Evolutionary conservation across 352 stramenopile genomes (phyloP), one percentile per base, ranked within the genome.

Genomic region (Globisporangium carolinianum): DNA sequence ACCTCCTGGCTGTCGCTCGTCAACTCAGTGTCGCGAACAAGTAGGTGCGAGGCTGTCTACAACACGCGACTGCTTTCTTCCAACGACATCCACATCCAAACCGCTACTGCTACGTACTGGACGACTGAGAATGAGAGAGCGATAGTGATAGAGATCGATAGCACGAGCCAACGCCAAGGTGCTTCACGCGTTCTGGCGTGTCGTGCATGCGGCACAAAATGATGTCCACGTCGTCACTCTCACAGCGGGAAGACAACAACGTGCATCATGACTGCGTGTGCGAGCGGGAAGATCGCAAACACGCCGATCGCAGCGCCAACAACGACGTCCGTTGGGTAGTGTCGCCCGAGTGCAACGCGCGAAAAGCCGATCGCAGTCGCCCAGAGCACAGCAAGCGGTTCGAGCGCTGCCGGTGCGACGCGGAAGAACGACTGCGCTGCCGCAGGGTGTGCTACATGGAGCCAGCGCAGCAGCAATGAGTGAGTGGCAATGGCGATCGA

Each of bases 271-370:
- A 74, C 32, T 4, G 53, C 50, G 5, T 62, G 67, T 43, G 79
- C 76, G 35, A 84, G 63, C n/a, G 79, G 79, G 61, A 75, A 89
- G 51, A 86, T 68, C 5, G 79, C 56, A 41, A 86, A 71, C 53
- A 72, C 73, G 14, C 84, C 84, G 48, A 94, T 87, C 15, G 79
- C 46, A 10, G 74, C 67, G 2, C 84, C 84, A 2, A 73, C 75
- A 4, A 91, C 47, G 12, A 94, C 75, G 58, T 94, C 84, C 18
- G 79, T 89, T 18, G 80, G 82, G 68, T 92, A 94, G 71, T 94
- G 84, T 24, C 84, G 84, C 15, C 84, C 84, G 12, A 94, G 74
- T 14, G 84, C 84, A n/a, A 94, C 64, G 35, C 84, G 79, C 9
- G 79, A 90, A 56, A 92, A 89, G 61, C 77, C 80, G 58, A 92